Percentiles rank a stretch among this genome's conserved stretches.
These are phyloP conservation scores for Anisodus tanguticus DNA, from an alignment of 257 asterid genomes.

Conservation along the genomic window DNA sequence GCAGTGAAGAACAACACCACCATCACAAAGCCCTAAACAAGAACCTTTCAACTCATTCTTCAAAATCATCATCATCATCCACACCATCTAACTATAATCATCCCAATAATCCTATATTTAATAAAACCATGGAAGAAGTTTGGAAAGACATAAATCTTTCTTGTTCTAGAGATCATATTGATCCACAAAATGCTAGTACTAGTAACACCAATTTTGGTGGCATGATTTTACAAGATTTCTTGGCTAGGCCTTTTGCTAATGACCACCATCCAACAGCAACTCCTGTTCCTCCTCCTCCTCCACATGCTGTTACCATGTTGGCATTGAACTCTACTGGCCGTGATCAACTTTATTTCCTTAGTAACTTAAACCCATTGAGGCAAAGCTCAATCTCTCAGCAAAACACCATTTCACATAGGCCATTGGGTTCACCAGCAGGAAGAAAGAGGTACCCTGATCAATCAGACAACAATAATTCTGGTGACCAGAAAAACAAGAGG, in stretches of 20 bases:
- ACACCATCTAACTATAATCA: conserved; percentile 26
- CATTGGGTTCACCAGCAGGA: conserved; percentile 13
- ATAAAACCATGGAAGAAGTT: conserved; percentile 65
- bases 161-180: conserved; percentile 27
- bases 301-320: conserved; percentile 52
- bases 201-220: conserved; percentile 32
- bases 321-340: conserved; percentile 48
- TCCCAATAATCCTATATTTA: conserved; percentile 25
- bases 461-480: conserved; percentile 30
- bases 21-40: neutral
- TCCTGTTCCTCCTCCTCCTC: conserved; percentile 34
- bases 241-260: conserved; percentile 43
- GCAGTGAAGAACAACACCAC: neutral
- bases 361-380: conserved; percentile 17
- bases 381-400: conserved; percentile 27
- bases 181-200: neutral
- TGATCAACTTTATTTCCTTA: conserved; percentile 37
- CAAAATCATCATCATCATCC: conserved; percentile 10
- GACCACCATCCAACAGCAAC: conserved; percentile 35
- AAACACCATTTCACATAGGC: neutral
- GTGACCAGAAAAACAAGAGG: conserved; percentile 63
- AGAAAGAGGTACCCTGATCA: conserved; percentile 47
- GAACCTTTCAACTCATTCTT: neutral
- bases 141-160: conserved; percentile 67
- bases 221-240: conserved; percentile 61